Evolutionary conservation across 225 moss, liverwort and hornwort species (phyloP).

Genomic region (Pseudisothecium myosuroides): DNA sequence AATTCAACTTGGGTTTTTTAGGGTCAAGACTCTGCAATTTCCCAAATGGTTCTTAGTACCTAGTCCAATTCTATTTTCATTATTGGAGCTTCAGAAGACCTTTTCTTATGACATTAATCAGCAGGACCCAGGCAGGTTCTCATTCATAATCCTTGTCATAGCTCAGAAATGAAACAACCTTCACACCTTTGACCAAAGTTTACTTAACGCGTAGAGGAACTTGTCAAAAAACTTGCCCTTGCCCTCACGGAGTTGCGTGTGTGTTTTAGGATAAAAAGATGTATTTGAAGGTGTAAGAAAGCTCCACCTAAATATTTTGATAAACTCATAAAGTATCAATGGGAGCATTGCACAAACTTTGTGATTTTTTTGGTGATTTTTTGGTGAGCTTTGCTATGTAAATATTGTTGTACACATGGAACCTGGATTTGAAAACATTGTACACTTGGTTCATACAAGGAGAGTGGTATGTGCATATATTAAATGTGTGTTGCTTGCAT

Average conservation of each 20-base stretch:
- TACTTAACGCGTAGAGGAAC: background rate
- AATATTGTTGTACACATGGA: background rate
- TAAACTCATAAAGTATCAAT: background rate
- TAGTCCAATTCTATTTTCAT: background rate
- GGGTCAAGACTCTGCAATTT: background rate
- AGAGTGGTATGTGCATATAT: background rate
- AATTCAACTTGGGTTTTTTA: background rate
- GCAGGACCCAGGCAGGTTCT: fast-evolving
- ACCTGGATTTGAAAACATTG: fast-evolving
- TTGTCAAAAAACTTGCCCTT: background rate
- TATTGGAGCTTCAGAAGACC: background rate
- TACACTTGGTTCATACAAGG: background rate
- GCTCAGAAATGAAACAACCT: background rate
- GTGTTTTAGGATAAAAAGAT: background rate
- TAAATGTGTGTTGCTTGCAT: background rate
- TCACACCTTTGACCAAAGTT: background rate
- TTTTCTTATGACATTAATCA: background rate
- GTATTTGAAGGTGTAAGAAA: background rate
- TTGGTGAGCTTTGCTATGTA: background rate
- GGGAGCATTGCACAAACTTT: background rate
- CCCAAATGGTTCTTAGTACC: background rate
- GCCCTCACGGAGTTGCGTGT: fast-evolving
- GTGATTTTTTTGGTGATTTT: no score
- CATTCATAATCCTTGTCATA: background rate
- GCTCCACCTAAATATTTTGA: fast-evolving